These are phyloP conservation scores for Candida coquimbonensis DNA, from an alignment of 805 yeast species.

Conservation along the genomic window DNA sequence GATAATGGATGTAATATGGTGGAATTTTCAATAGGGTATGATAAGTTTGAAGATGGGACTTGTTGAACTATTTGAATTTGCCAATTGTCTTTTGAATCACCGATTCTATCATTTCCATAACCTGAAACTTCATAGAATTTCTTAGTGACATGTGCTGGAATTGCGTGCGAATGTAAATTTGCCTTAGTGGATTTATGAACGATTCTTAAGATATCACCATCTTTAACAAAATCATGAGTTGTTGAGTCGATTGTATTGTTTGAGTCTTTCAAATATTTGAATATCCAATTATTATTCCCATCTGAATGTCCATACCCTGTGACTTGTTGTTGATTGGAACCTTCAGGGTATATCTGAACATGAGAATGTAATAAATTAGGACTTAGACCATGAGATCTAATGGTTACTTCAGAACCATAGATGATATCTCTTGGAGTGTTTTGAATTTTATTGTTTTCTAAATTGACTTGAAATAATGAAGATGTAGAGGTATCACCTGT, in stretches of 20 bases:
- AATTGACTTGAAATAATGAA: slow-evolving; percentile 82
- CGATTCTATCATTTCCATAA: slow-evolving; percentile 64
- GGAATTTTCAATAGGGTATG: slow-evolving; percentile 42
- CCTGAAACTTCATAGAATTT: slow-evolving; percentile 79
- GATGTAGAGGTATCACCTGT: slow-evolving; percentile 92
- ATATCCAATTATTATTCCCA: slow-evolving; percentile 60
- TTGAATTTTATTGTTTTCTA: slow-evolving; percentile 58
- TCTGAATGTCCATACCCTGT: slow-evolving; percentile 78
- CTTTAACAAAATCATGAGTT: slow-evolving; percentile 27
- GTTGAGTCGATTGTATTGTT: slow-evolving; percentile 9
- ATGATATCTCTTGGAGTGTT: slow-evolving; percentile 64
- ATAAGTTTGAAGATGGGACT: slow-evolving; percentile 25
- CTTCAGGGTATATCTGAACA: slow-evolving; percentile 63
- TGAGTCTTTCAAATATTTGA: slow-evolving; percentile 49
- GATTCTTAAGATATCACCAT: slow-evolving; percentile 58
- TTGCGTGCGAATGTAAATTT: slow-evolving; percentile 66
- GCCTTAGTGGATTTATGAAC: slow-evolving; percentile 55
- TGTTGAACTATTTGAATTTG: slow-evolving; percentile 73
- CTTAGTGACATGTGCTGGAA: slow-evolving; percentile 61
- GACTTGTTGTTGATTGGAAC: slow-evolving; percentile 70
- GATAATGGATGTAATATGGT: slow-evolving; percentile 65
- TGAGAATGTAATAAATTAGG: slow-evolving; percentile 87
- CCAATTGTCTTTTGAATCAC: slow-evolving; percentile 90
- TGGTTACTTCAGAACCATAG: slow-evolving; percentile 42
- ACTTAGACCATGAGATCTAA: slow-evolving; percentile 60